These are phyloP conservation scores for Tolypocladium amazonense DNA, from an alignment of 2,329 filamentous ascomycete genomes.

Conservation along the genomic window DNA sequence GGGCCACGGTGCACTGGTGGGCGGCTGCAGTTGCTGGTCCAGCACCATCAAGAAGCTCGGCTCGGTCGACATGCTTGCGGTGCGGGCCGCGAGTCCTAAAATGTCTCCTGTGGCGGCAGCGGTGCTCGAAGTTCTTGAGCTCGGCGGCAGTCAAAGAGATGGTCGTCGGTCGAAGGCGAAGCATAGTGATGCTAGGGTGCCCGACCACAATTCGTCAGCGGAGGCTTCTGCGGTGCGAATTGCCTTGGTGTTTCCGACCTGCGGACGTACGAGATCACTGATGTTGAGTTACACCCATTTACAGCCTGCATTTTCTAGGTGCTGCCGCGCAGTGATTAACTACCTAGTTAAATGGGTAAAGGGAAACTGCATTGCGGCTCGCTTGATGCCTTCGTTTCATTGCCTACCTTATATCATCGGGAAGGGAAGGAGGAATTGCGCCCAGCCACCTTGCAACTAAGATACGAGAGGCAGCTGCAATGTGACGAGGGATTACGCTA, in stretches of 20 bases:
- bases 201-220: neutral
- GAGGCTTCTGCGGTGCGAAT: neutral
- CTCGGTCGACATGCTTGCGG: neutral
- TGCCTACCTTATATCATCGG: too few relatives aligned
- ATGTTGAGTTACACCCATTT: neutral
- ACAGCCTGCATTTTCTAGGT: neutral
- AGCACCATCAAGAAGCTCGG: neutral
- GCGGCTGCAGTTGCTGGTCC: neutral
- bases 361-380: neutral
- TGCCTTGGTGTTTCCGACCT: neutral
- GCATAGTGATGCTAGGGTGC: neutral
- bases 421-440: neutral
- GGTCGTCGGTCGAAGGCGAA: neutral
- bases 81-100: neutral
- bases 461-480: neutral
- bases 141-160: neutral
- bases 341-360: neutral
- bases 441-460: neutral
- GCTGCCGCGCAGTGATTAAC: too few relatives aligned
- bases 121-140: neutral
- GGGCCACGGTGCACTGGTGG: neutral
- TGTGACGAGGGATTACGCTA: neutral
- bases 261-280: neutral
- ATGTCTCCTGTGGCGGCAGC: neutral
- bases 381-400: neutral